A percentile compares a stretch with the other conserved stretches of the same genome.
phyloP scores from a whole-genome alignment of 2,329 filamentous ascomycete genomes.

The Teratosphaeria epicoccoides region DNA sequence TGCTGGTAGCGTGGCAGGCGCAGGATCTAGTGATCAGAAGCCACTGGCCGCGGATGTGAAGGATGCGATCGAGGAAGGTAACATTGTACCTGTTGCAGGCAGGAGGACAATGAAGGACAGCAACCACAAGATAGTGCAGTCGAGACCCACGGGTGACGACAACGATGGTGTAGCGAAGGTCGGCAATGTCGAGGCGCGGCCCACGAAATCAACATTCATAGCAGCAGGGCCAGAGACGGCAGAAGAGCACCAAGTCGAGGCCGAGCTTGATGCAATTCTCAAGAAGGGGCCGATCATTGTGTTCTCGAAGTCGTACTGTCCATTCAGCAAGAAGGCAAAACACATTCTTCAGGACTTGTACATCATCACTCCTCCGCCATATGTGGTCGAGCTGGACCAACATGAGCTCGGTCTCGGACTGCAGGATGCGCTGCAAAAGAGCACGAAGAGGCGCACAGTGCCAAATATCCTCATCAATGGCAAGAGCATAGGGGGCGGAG shows the following conservation, averaged over 20 bases:
- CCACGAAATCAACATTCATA: slow-evolving; percentile 20
- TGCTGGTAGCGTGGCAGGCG: slow-evolving; percentile 9
- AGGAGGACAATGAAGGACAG: slow-evolving; percentile 39
- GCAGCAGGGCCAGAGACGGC: slow-evolving; percentile 39
- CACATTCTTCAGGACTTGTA: slow-evolving; percentile 74
- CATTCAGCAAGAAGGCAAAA: slow-evolving; percentile 76
- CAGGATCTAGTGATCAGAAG: slow-evolving; percentile 37
- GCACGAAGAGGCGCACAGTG: slow-evolving; percentile 74
- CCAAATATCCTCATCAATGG: slow-evolving; percentile 87
- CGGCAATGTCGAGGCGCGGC: slow-evolving; percentile 32
- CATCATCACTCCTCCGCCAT: slow-evolving; percentile 67
- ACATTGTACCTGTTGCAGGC: slow-evolving; percentile 38
- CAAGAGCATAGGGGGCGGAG: slow-evolving; percentile 78
- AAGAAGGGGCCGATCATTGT: slow-evolving; percentile 84
- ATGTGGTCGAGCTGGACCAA: slow-evolving; percentile 80
- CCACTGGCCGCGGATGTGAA: slow-evolving; percentile 1
- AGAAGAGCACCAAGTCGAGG: slow-evolving; percentile 55
- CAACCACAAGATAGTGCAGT: slow-evolving; percentile 19
- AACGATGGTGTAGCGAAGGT: slow-evolving; percentile 36
- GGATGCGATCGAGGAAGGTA: slow-evolving; percentile 11
- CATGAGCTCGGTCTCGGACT: slow-evolving; percentile 62
- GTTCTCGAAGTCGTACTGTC: slow-evolving; percentile 92
- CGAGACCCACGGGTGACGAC: slow-evolving; percentile 26
- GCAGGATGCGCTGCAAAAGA: slow-evolving; percentile 59
- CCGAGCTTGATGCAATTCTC: slow-evolving; percentile 65